These are phyloP conservation scores for Annulohypoxylon moriforme DNA, from an alignment of 495 filamentous ascomycete genomes.

Conservation along the genomic window DNA sequence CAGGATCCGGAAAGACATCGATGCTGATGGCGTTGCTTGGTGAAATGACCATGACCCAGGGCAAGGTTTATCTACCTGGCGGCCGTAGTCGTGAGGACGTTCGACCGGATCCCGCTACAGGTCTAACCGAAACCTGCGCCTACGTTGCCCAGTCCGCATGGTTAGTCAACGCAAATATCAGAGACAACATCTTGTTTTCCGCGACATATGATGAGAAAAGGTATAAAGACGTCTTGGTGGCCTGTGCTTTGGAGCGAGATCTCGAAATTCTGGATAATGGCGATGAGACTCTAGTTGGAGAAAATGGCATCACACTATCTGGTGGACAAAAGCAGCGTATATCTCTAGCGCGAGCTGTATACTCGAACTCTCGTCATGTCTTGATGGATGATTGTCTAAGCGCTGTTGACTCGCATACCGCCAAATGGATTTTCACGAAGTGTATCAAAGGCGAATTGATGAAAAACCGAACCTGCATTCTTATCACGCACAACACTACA, in stretches of 20 bases:
- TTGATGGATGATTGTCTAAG: conserved; percentile 96
- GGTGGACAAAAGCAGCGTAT: conserved; percentile 99
- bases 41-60: conserved; percentile 91
- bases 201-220: conserved; percentile 82
- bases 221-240: conserved; percentile 87
- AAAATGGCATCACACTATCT: conserved; percentile 96
- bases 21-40: conserved; percentile 95
- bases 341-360: conserved; percentile 91
- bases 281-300: conserved; percentile 93
- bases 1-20: conserved; percentile 94
- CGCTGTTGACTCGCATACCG: conserved; percentile 98
- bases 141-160: conserved; percentile 99
- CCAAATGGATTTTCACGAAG: conserved; percentile 97
- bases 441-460: conserved; percentile 92
- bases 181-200: conserved; percentile 95
- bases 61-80: conserved; percentile 84
- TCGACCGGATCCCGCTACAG: conserved; percentile 81
- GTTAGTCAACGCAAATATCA: conserved; percentile 96
- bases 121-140: conserved; percentile 89
- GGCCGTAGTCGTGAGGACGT: conserved; percentile 85
- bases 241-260: conserved; percentile 94
- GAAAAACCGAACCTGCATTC: conserved; percentile 86
- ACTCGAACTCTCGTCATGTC: conserved; percentile 89
- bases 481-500: conserved; percentile 95
- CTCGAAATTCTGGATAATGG: conserved; percentile 91